These are phyloP conservation scores for Gossypium herbaceum DNA, from an alignment of 345 rosid species.

Conservation along the genomic window DNA sequence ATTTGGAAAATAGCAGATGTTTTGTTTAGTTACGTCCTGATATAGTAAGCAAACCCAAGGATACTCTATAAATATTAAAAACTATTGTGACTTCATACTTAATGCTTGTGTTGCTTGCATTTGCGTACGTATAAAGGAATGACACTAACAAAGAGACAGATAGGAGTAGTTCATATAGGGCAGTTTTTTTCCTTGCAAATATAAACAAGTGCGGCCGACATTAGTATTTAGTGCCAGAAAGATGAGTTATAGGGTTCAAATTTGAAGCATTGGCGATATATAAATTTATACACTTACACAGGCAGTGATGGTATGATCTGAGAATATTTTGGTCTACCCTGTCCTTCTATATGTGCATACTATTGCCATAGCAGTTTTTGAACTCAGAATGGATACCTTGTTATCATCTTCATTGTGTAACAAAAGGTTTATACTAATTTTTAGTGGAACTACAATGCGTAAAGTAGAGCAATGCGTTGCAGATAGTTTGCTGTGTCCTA, in stretches of 20 bases:
- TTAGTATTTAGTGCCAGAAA: neutral
- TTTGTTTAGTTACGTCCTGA: neutral
- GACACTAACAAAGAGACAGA: neutral
- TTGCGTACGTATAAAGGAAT: neutral
- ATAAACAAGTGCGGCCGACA: neutral
- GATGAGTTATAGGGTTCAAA: too few species aligned
- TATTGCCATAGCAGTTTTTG: neutral
- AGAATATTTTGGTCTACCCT: neutral
- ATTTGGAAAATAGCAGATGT: neutral
- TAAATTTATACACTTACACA: too few species aligned
- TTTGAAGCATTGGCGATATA: too few species aligned
- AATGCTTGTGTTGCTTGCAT: neutral
- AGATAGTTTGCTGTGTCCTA: too few species aligned
- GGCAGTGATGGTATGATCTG: neutral
- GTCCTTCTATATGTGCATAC: neutral
- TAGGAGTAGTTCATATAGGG: neutral
- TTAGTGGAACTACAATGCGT: too few species aligned
- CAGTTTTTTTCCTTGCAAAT: neutral
- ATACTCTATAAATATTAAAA: neutral
- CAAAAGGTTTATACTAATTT: neutral
- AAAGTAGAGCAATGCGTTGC: too few species aligned
- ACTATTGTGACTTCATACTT: neutral
- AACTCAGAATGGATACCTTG: neutral
- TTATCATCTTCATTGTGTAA: neutral
- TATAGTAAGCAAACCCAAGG: neutral